A percentile compares a stretch with the other conserved stretches of the same genome.
Conservation (phyloP, 2,329 filamentous ascomycete species). For the Alternaria brassicae region DNA sequence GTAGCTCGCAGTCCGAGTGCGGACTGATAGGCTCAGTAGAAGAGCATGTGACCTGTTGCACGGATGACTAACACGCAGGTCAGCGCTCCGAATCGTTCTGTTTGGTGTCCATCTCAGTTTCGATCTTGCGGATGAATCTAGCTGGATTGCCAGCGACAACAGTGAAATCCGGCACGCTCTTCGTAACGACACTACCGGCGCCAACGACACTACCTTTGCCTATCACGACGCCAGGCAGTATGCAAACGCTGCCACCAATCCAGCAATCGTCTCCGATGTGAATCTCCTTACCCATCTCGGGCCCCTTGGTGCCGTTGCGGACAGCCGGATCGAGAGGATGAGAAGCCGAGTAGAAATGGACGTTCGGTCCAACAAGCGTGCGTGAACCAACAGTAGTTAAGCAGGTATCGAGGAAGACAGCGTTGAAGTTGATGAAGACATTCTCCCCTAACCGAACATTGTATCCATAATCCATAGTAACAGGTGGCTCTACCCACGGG, state of each 20-base stretch:
- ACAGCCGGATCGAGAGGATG: conserved; percentile 79
- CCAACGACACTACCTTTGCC: conserved; percentile 77
- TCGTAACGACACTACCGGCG: conserved; percentile 85
- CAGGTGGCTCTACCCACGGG: conserved; percentile 73
- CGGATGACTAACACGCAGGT: not conserved
- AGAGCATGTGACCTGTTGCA: not conserved
- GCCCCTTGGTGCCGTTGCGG: conserved; percentile 76
- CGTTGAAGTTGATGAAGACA: conserved; percentile 79
- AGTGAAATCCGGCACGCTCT: conserved; percentile 70
- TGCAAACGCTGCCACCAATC: conserved; percentile 59
- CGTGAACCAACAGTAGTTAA: conserved; percentile 76
- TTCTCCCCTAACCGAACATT: conserved; percentile 74
- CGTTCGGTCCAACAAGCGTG: conserved; percentile 80
- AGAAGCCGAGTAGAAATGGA: conserved; percentile 74
- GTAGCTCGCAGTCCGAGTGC: not conserved
- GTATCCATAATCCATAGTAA: conserved; percentile 78
- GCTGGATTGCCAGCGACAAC: conserved; percentile 74
- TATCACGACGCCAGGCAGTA: conserved; percentile 80
- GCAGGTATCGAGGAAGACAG: conserved; percentile 78
- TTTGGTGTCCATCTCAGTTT: conserved; percentile 43
- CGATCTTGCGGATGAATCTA: conserved; percentile 62
- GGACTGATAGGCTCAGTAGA: not conserved
- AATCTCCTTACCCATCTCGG: conserved; percentile 77
- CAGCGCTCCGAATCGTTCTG: conserved; percentile 6
- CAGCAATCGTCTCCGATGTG: conserved; percentile 73